phyloP scores from a whole-genome alignment of 2,329 filamentous ascomycete species.

The Nemania sp. region DNA sequence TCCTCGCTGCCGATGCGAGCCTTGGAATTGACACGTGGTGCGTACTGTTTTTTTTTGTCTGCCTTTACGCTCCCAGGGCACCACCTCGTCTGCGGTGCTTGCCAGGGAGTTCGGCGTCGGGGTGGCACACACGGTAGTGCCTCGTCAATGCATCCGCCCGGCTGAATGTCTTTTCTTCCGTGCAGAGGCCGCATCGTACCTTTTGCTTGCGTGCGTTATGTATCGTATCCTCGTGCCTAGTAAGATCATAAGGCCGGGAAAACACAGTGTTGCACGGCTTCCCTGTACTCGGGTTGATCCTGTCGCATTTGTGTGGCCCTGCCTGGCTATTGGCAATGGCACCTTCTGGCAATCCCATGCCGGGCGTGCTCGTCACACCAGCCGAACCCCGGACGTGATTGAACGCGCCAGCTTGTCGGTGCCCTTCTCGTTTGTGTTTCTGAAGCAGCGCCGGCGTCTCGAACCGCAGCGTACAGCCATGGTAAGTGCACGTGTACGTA shows the following conservation, averaged over 20 bases:
- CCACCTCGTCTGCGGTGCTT: slow-evolving; percentile 60
- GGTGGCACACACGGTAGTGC: slow-evolving; percentile 94
- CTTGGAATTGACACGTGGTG: slow-evolving; percentile 20
- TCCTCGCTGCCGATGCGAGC: not conserved
- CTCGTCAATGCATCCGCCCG: slow-evolving; percentile 93
- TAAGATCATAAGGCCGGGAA: slow-evolving; percentile 95
- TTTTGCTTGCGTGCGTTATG: slow-evolving; percentile 96
- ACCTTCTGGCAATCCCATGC: slow-evolving; percentile 60
- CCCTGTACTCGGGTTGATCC: slow-evolving; percentile 93
- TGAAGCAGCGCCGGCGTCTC: slow-evolving; percentile 88
- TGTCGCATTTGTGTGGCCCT: slow-evolving; percentile 91
- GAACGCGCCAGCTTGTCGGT: slow-evolving; percentile 76
- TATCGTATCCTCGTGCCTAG: slow-evolving; percentile 95
- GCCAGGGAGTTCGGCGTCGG: slow-evolving; percentile 85
- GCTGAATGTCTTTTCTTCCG: slow-evolving; percentile 97
- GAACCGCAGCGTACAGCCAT: slow-evolving; percentile 89
- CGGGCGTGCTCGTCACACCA: slow-evolving; percentile 40
- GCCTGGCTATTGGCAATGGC: slow-evolving; percentile 83
- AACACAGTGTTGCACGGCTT: slow-evolving; percentile 96
- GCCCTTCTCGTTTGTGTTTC: slow-evolving; percentile 94
- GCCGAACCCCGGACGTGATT: slow-evolving; percentile 52
- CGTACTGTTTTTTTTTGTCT: not conserved
- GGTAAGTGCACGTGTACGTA: slow-evolving; percentile 96
- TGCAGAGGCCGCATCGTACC: slow-evolving; percentile 91
- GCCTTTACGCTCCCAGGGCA: slow-evolving; percentile 24